Evolutionary conservation across 1,284 basidiomycete genomes (phyloP).

Genomic region (Malassezia pachydermatis): DNA sequence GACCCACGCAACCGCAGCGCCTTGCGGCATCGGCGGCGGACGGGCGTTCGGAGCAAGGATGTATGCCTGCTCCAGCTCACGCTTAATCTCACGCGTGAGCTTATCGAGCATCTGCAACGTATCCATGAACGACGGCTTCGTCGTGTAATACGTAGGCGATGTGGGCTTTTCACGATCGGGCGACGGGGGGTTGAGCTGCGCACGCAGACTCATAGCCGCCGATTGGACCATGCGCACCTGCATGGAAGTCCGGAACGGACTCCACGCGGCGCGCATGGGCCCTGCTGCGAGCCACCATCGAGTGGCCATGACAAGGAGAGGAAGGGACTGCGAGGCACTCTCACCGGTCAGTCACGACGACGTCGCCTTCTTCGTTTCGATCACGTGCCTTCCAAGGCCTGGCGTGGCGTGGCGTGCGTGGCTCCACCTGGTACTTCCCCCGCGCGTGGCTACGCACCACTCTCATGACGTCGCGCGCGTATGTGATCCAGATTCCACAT

Average conservation of each 20-base stretch:
- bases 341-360: too few species aligned
- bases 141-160: conserved; percentile 77
- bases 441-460: not conserved
- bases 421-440: not conserved
- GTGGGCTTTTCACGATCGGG: conserved; percentile 47
- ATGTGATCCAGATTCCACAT: conserved; percentile 12
- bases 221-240: not conserved
- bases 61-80: conserved; percentile 58
- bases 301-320: not conserved
- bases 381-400: not conserved
- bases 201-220: not conserved
- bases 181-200: conserved; percentile 1
- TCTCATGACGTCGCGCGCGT: conserved; percentile 8
- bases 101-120: conserved; percentile 61
- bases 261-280: conserved; percentile 1
- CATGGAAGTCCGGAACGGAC: not conserved
- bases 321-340: too few species aligned
- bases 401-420: too few species aligned
- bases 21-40: conserved; percentile 48
- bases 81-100: conserved; percentile 57
- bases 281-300: not conserved
- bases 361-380: too few species aligned
- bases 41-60: conserved; percentile 68
- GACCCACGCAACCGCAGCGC: conserved; percentile 54
- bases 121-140: conserved; percentile 67